A percentile compares a stretch with the other conserved stretches of the same genome.
Conservation (phyloP, 2,329 filamentous ascomycete species). For the Ophiostoma fasciatum region DNA sequence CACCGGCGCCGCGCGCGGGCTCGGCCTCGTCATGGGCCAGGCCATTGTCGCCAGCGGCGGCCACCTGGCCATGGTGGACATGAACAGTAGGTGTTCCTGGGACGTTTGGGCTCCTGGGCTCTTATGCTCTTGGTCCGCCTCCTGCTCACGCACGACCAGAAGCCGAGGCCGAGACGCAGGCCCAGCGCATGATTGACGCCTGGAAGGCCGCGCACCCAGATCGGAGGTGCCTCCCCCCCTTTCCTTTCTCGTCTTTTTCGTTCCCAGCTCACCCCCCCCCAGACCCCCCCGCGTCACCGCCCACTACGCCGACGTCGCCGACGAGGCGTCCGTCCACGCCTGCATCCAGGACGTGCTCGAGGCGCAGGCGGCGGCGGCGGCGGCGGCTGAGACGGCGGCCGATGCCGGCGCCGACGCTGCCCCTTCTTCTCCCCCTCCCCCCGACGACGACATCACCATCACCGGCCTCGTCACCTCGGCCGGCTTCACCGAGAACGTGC, state of each 20-base stretch:
- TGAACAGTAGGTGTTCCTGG: constrained; percentile 61
- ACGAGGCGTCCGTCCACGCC: constrained; percentile 60
- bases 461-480: constrained; percentile 92
- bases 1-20: constrained; percentile 76
- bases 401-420: too few relatives aligned
- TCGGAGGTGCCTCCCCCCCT: constrained; percentile 33
- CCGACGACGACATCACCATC: constrained; percentile 37
- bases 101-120: too few relatives aligned
- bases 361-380: constrained; percentile 38
- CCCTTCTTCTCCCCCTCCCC: neutral
- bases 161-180: constrained; percentile 70
- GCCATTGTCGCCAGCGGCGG: constrained; percentile 78
- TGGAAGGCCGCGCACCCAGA: constrained; percentile 72
- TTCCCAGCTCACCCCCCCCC: neutral
- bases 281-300: constrained; percentile 66
- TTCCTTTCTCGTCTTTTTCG: neutral
- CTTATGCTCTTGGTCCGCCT: neutral
- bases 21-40: constrained; percentile 88
- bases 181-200: constrained; percentile 54
- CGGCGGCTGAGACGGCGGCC: neutral
- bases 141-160: constrained; percentile 29
- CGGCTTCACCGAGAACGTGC: constrained; percentile 91
- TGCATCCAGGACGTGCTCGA: constrained; percentile 56
- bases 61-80: constrained; percentile 80
- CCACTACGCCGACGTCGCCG: constrained; percentile 78